Conservation (phyloP, 768 basidiomycete genomes). For the Tulasnella sp. region DNA sequence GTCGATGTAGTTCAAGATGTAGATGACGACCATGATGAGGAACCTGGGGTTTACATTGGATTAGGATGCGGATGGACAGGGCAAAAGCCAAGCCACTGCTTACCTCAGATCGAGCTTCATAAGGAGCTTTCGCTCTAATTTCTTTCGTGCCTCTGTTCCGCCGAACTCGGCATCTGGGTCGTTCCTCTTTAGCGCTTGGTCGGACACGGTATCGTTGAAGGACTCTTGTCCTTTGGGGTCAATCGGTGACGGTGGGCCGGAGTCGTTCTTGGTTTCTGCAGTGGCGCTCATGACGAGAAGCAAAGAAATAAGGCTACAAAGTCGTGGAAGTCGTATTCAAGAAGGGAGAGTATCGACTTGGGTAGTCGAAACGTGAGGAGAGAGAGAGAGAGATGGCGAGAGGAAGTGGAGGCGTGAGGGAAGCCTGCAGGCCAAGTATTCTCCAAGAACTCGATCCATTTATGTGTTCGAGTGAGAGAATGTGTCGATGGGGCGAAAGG, state of each 20-base stretch:
- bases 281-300: not conserved
- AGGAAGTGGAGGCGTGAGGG: not conserved
- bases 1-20: constrained; percentile 56
- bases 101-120: constrained; percentile 48
- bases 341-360: not conserved
- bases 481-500: not conserved
- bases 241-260: not conserved
- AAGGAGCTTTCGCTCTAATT: constrained; percentile 51
- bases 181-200: not conserved
- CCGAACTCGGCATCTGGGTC: constrained; percentile 44
- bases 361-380: not conserved
- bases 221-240: not conserved
- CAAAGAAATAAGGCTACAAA: not conserved
- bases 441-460: not conserved
- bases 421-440: not conserved
- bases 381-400: not conserved
- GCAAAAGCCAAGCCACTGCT: not conserved
- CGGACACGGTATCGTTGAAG: not conserved
- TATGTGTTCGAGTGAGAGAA: not conserved
- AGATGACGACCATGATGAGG: constrained; percentile 45
- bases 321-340: not conserved
- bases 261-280: not conserved
- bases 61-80: not conserved
- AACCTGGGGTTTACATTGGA: constrained; percentile 28
- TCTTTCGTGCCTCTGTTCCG: constrained; percentile 44